These are phyloP conservation scores for Closterium sp. DNA, from an alignment of 139 green algal genomes.

Conservation along the genomic window DNA sequence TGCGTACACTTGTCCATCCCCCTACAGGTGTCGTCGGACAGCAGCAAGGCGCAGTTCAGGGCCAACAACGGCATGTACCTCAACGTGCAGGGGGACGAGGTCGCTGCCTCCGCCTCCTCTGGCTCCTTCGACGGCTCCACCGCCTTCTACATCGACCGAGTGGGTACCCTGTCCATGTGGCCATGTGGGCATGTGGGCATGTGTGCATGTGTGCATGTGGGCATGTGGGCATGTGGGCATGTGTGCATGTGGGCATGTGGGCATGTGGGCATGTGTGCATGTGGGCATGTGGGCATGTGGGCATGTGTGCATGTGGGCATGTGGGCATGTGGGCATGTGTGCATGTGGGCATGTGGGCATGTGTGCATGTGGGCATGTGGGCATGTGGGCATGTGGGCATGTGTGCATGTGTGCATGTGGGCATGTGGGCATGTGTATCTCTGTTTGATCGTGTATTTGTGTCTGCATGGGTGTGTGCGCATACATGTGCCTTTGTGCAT, in stretches of 20 bases:
- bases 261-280: not conserved
- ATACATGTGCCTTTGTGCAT: not conserved
- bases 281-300: not conserved
- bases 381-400: not conserved
- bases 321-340: not conserved
- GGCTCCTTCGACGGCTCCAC: not conserved
- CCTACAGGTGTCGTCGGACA: not conserved
- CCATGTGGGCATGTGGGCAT: not conserved
- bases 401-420: not conserved
- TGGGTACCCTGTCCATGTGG: not conserved
- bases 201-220: not conserved
- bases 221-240: not conserved
- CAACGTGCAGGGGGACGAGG: not conserved
- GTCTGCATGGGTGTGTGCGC: not conserved
- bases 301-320: not conserved
- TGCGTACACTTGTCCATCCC: not conserved
- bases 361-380: not conserved
- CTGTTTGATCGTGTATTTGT: not conserved
- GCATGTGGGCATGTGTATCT: not conserved
- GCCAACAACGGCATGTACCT: slow-evolving; percentile 12
- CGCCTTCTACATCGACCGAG: not conserved
- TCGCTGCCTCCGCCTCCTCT: not conserved
- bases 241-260: not conserved
- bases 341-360: not conserved
- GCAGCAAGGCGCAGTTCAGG: not conserved